Evolutionary conservation across 441 rosid species (phyloP), one percentile per base, ranked within the genome.

Genomic region (Capsella rubella): DNA sequence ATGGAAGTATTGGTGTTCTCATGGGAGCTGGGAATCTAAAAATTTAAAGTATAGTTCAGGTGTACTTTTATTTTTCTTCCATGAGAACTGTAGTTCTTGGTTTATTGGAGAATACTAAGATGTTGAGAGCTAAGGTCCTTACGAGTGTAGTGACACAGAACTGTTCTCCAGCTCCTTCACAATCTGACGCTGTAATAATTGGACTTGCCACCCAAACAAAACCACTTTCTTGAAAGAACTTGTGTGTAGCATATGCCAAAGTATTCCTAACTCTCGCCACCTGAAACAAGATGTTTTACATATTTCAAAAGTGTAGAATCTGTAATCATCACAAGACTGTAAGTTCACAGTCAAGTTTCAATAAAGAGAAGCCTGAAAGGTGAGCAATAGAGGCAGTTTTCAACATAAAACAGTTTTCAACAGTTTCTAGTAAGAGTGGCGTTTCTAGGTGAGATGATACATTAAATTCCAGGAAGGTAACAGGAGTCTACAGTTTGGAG

Each of bases 161-260:
- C 82, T 95, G 99, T 83, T 92, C 98, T 50, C 99, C 99, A 1
- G 96, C 99, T 64, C 99, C 99, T 86, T 95, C 98, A 83, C 98
- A 92, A 76, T 95, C 99, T 1, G 99, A 89, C 35, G 97, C 88
- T 45, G 98, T 91, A 70, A 95, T 92, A 62, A 95, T 95, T 76
- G 99, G 99, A 81, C 98, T 95, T 51, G 97, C 89, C 58, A 92
- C 91, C 99, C 97, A 95, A 43, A 95, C 88, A 83, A 95, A 92
- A 52, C 96, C 97, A 79, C 86, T 88, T 76, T 89, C 99, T 83
- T 92, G 97, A 71, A 95, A 95, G 73, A 90, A 95, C 57, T 90
- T 89, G 82, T 91, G 99, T 1, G 99, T 90, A 64, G 99, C 96
- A 87, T 71, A 92, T 32, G 99, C 92, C 88, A 95, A 78, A 74